Conservation (phyloP, 1,139 yeast species). For the Lodderomyces jiufengensis region DNA sequence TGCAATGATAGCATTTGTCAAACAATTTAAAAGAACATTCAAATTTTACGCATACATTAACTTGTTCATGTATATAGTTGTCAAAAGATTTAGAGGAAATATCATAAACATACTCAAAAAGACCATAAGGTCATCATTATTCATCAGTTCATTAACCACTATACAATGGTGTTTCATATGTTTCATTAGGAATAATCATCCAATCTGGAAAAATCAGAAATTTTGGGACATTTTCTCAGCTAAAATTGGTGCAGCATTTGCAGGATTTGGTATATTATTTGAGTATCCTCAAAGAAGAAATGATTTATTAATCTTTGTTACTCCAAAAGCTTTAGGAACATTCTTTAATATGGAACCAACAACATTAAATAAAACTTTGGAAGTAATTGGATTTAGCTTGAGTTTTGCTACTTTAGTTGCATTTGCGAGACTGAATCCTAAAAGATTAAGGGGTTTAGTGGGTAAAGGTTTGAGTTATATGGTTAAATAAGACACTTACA, state of each 20-base stretch:
- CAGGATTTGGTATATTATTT: constrained; percentile 36
- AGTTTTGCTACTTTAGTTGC: constrained; percentile 31
- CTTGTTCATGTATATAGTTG: constrained; percentile 11
- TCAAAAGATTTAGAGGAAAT: constrained; percentile 13
- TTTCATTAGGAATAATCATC: constrained; percentile 28
- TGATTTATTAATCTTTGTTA: constrained; percentile 39
- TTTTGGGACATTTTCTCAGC: constrained; percentile 31
- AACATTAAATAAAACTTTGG: constrained; percentile 18
- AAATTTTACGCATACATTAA: constrained; percentile 25
- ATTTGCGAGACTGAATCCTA: constrained; percentile 18
- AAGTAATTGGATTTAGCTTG: constrained; percentile 26
- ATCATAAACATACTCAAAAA: constrained; percentile 11
- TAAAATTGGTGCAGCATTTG: constrained; percentile 26
- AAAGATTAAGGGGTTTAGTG: constrained; percentile 23
- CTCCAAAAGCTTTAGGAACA: constrained; percentile 37
- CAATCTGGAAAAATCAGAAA: constrained; percentile 13
- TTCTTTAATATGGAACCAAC: constrained; percentile 23
- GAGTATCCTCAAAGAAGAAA: constrained; percentile 34
- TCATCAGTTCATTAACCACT: constrained; percentile 33
- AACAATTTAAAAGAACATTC: constrained; percentile 33
- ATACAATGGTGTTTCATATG: constrained; percentile 41
- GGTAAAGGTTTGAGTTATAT: constrained; percentile 22
- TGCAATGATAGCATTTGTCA: constrained; percentile 30
- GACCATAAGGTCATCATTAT: constrained; percentile 31
- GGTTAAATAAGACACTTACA: constrained; percentile 6